Evolutionary conservation across 345 rosid genomes (phyloP), one percentile per base, ranked within the genome.

Genomic region (Pistacia vera): DNA sequence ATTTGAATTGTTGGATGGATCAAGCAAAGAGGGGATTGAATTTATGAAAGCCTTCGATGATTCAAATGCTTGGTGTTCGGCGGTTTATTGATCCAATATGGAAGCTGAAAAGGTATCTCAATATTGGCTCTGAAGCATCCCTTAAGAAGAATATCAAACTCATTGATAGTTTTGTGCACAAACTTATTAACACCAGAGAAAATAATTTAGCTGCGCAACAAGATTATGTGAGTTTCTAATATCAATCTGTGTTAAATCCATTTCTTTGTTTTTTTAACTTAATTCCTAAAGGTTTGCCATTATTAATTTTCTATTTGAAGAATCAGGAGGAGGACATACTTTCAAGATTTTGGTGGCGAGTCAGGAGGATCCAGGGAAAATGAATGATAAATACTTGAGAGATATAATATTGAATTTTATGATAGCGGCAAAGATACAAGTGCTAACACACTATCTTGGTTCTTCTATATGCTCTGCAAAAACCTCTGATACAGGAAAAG

Each of bases 41-140:
- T 87, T 92, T 79, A 89, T 87, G 92, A 78, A 81, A 56, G 98
- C 97, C 55, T 91, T 90, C 44, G 98, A 93, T 75, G 93, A 93
- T 36, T 82, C 88, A 0, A 89, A 83, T 68, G 92, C 87, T 17
- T 86, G 56, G 71, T 68, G 36, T 86, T 68, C 59, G 88, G 77
- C 83, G 98, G 54, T 87, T 25, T 67, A 77, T 88, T 0, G 93
- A 91, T 83, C 95, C 92, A 2, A 79, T 86, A 8, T 94, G 97
- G 98, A 85, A 88, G 77, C 70, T 91, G 12, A 86, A 91, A 74
- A 74, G 90, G 86, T 71, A 55, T 77, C 75, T 89, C 38, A 94
- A 86, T 69, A 46, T 92, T 0, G 89, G 97, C 13, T 79, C 77
- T 1, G 91, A 94, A 77, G 91, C 84, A 28, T 68, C 76, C 11